These are phyloP conservation scores for Diaporthe capsici DNA, from an alignment of 2,329 filamentous ascomycete genomes.

Conservation along the genomic window DNA sequence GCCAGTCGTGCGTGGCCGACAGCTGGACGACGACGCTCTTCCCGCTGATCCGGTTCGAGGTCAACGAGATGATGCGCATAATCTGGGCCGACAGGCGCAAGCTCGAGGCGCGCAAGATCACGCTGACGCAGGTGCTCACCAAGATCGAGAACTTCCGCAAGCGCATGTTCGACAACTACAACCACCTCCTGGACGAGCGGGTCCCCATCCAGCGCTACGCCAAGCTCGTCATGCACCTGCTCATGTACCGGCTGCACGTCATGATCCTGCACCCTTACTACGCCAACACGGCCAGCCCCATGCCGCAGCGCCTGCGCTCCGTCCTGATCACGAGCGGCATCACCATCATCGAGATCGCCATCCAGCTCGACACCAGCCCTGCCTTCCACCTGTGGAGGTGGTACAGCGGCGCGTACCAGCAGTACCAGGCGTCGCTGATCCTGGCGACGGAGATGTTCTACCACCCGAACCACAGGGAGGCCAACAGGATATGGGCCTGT, in stretches of 20 bases:
- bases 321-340: conserved; percentile 75
- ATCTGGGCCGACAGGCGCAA: conserved; percentile 79
- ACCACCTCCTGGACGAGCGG: conserved; percentile 70
- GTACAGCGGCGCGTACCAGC: conserved; percentile 80
- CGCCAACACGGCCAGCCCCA: conserved; percentile 56
- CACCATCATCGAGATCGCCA: conserved; percentile 63
- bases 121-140: conserved; percentile 73
- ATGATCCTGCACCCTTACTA: conserved; percentile 80
- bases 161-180: conserved; percentile 76
- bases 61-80: conserved; percentile 79
- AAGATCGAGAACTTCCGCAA: conserved; percentile 79
- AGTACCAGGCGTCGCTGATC: conserved; percentile 79
- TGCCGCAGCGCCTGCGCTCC: conserved; percentile 75
- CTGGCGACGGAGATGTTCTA: conserved; percentile 77
- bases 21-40: conserved; percentile 79
- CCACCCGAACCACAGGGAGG: conserved; percentile 68
- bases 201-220: conserved; percentile 75
- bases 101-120: conserved; percentile 72
- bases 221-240: conserved; percentile 74
- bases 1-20: conserved; percentile 59
- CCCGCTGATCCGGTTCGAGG: conserved; percentile 78
- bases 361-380: conserved; percentile 60
- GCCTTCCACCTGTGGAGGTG: conserved; percentile 73
- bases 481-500: conserved; percentile 77
- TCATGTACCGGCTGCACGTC: conserved; percentile 74